Percentiles rank a stretch among this genome's conserved stretches.
These are phyloP conservation scores for Sorghum bicolor DNA, from an alignment of 176 grass and related monocot species.

Conservation along the genomic window DNA sequence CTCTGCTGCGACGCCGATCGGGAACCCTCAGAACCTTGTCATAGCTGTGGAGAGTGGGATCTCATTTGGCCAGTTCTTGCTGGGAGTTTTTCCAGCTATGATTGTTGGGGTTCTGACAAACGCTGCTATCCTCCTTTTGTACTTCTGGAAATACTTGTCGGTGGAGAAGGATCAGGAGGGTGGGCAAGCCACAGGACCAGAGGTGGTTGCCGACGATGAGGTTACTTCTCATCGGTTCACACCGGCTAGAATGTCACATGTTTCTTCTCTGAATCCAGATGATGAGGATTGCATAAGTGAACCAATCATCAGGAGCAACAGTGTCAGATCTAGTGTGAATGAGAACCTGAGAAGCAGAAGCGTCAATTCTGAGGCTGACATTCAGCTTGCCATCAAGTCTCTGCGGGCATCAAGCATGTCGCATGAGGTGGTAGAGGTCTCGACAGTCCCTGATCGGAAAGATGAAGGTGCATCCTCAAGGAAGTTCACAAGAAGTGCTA, in stretches of 20 bases:
- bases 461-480: constrained; percentile 40
- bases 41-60: constrained; percentile 71
- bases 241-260: constrained; percentile 85
- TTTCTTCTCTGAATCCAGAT: constrained; percentile 50
- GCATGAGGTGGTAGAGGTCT: constrained; percentile 47
- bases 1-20: constrained; percentile 66
- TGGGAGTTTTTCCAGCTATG: constrained; percentile 60
- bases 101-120: constrained; percentile 59
- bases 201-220: constrained; percentile 54
- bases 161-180: constrained; percentile 52
- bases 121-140: constrained; percentile 63
- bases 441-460: constrained; percentile 19
- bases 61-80: constrained; percentile 61
- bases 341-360: constrained; percentile 56
- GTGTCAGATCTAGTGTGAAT: constrained; percentile 8
- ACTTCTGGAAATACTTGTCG: constrained; percentile 64
- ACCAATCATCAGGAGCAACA: constrained; percentile 46
- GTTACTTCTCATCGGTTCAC: constrained; percentile 77
- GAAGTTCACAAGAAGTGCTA: constrained; percentile 48
- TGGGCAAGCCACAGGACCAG: constrained; percentile 2
- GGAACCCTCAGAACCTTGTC: constrained; percentile 83
- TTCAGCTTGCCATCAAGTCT: constrained; percentile 55
- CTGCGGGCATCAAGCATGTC: constrained; percentile 50
- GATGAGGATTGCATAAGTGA: constrained; percentile 50
- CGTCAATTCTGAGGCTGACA: constrained; percentile 40